Evolutionary conservation across 2,329 filamentous ascomycete species (phyloP).

Genomic region (Ustilaginoidea virens): DNA sequence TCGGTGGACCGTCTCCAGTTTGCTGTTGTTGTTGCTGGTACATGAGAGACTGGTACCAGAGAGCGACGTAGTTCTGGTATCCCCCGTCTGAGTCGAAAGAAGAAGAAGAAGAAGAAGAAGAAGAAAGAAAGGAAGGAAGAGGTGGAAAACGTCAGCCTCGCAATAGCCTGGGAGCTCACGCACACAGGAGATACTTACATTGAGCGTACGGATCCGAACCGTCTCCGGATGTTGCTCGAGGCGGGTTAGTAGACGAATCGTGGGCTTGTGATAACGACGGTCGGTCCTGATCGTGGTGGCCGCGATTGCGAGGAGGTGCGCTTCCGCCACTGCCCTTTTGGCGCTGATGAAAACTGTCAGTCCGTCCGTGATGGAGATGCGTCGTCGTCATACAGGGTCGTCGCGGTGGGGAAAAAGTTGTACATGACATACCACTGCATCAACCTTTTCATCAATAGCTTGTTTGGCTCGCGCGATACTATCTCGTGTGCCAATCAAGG

Average conservation of each 20-base stretch:
- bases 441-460: constrained; percentile 84
- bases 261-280: constrained; percentile 34
- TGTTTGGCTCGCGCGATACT: constrained; percentile 68
- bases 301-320: constrained; percentile 23
- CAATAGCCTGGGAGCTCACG: too few species aligned
- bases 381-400: too few species aligned
- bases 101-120: too few species aligned
- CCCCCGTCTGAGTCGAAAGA: constrained; percentile 70
- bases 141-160: too few species aligned
- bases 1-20: constrained; percentile 20
- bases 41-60: constrained; percentile 62
- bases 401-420: neutral
- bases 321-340: constrained; percentile 36
- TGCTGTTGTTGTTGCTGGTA: constrained; percentile 23
- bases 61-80: constrained; percentile 63
- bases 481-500: constrained; percentile 61
- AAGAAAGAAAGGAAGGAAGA: too few species aligned
- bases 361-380: too few species aligned
- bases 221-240: constrained; percentile 29
- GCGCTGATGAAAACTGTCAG: constrained; percentile 20
- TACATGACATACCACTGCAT: constrained; percentile 72
- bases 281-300: constrained; percentile 39
- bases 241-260: constrained; percentile 25
- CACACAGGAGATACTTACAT: constrained; percentile 32
- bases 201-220: constrained; percentile 58